Evolutionary conservation across 148 eudicot genomes (phyloP).

Genomic region (Amaranthus cruentus): DNA sequence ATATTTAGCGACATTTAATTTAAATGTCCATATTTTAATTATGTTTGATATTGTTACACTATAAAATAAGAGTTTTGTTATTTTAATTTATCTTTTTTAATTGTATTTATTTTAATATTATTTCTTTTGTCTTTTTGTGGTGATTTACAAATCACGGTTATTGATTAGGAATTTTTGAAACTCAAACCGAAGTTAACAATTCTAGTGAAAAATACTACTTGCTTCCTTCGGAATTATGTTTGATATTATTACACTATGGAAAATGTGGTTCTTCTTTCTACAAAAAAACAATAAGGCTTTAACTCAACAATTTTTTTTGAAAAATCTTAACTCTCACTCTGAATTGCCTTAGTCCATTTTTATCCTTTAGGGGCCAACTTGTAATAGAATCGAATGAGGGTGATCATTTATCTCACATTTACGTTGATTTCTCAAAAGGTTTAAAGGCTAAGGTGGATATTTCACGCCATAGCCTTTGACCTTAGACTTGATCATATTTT

Average conservation of each 20-base stretch:
- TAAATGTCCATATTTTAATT: no score
- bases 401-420: slow-evolving; percentile 9
- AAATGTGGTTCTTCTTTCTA: slow-evolving; percentile 16
- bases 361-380: slow-evolving; percentile 20
- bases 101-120: neutral
- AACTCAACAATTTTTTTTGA: neutral
- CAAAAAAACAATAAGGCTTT: neutral
- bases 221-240: neutral
- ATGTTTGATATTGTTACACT: no score
- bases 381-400: neutral
- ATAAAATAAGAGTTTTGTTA: no score
- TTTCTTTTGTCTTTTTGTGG: no score
- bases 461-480: slow-evolving; percentile 31
- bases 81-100: no score
- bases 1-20: no score
- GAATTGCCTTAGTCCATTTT: slow-evolving; percentile 2
- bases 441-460: slow-evolving; percentile 29
- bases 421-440: slow-evolving; percentile 30
- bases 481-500: slow-evolving; percentile 21
- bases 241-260: slow-evolving; percentile 11
- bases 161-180: neutral
- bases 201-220: slow-evolving; percentile 5
- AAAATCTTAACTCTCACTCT: neutral
- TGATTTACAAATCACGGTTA: no score
- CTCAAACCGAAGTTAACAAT: slow-evolving; percentile 1